Base-by-base conservation (phyloP, 2,329 filamentous ascomycete species). In the Neofusicoccum kwambonambiense region DNA sequence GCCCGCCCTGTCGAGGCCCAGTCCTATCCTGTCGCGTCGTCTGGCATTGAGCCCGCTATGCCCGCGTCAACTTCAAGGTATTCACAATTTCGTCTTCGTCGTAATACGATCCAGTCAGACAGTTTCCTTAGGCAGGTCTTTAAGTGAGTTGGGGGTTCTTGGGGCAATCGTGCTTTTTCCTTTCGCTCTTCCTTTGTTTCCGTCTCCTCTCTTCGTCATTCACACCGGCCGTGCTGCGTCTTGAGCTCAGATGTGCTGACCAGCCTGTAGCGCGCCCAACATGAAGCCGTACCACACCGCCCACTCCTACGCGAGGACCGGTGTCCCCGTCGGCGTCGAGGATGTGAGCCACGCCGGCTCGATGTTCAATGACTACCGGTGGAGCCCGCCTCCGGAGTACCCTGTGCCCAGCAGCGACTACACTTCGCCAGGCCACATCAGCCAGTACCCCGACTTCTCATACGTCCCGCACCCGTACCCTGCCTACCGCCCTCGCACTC, bases 351-450 rank as follows among this genome's bases (percentile, higher is more conserved):
- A 45, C 39, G 41, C 61, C 5, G 61, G 61, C 27, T 63, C 61
- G 1, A 50, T 50, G n/a, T 63, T 63, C 49, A 41, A 51, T 7
- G 50, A 56, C 61, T 63, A 54, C 47, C n/a, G 61, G 12, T 63
- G 61, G 61, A 64, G 54, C 39, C 63, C 63, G 15, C 54, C 54
- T 34, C 63, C 63, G 17, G 51, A 64, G 62, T 64, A 50, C 15
- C 62, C 51, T 76, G 75, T 34, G 74, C 75, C 72, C 45, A 69
- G 73, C 47, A 76, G 73, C 45, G 69, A 71, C n/a, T 71, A 70
- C 22, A 69, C 69, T 12, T 70, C 72, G 4, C 76, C 74, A 42
- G 70, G 69, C 19, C 47, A 69, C 19, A 67, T 67, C 8, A 42
- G 69, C 22, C 51, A 58, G 15, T 65, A 65, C 41, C 63, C 63